Percentiles rank a stretch among this genome's conserved stretches.
Evolutionary conservation across 805 yeast species (phyloP).

Genomic region (Ogataea ganodermae): DNA sequence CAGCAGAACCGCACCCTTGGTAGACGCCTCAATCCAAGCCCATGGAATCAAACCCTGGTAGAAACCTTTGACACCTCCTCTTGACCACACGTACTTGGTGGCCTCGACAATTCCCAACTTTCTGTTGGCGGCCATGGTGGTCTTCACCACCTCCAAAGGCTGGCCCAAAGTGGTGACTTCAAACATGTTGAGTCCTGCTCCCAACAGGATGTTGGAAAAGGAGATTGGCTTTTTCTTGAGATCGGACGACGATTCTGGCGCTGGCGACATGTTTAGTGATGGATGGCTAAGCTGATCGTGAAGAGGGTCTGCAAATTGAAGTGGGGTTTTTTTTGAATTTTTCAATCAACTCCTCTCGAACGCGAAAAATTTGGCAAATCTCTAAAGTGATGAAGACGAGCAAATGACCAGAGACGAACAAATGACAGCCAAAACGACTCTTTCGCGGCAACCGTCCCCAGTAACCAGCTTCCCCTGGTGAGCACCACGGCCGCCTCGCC

Average conservation of each 20-base stretch:
- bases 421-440: too few relatives aligned
- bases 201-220: constrained; percentile 85
- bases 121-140: constrained; percentile 98
- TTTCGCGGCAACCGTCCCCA: too few relatives aligned
- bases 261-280: constrained; percentile 1
- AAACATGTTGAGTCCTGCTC: constrained; percentile 89
- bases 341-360: background rate
- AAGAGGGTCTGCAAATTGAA: background rate
- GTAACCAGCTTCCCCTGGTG: too few relatives aligned
- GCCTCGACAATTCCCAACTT: constrained; percentile 66
- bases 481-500: too few relatives aligned
- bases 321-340: background rate
- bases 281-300: background rate
- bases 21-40: constrained; percentile 99
- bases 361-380: too few relatives aligned
- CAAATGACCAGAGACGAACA: too few relatives aligned
- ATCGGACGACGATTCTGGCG: constrained; percentile 21
- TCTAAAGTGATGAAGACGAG: too few relatives aligned
- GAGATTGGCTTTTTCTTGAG: constrained; percentile 83
- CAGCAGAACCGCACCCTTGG: constrained; percentile 94
- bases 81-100: constrained; percentile 76
- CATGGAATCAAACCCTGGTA: constrained; percentile 98
- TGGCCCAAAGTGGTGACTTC: constrained; percentile 96
- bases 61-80: constrained; percentile 92
- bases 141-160: constrained; percentile 92